phyloP scores from a whole-genome alignment of 148 eudicot species.

The Pharnaceum exiguum region DNA sequence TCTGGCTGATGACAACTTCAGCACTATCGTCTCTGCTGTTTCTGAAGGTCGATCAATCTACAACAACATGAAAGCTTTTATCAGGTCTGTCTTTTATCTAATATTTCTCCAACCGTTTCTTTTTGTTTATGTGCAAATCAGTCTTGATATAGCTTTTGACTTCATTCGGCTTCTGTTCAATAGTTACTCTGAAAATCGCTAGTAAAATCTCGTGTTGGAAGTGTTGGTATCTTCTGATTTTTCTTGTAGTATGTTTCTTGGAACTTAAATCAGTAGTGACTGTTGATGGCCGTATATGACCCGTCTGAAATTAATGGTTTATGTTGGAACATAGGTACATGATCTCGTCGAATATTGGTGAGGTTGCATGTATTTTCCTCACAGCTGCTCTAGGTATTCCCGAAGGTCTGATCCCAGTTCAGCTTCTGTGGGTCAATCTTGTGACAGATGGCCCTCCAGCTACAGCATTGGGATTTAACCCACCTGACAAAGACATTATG shows the following conservation, averaged over 20 bases:
- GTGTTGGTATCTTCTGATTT: too few relatives aligned
- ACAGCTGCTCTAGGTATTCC: conserved; percentile 94
- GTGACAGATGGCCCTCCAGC: conserved; percentile 98
- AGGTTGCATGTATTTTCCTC: conserved; percentile 74
- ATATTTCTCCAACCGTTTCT: not conserved
- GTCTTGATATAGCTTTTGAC: not conserved
- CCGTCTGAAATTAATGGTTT: not conserved
- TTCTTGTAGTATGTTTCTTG: too few relatives aligned
- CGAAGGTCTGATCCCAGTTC: conserved; percentile 89
- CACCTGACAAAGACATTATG: conserved; percentile 91
- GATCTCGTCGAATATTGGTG: conserved; percentile 83
- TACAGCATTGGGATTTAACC: conserved; percentile 94
- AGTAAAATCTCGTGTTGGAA: too few relatives aligned
- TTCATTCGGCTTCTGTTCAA: not conserved
- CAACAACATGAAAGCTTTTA: conserved; percentile 94
- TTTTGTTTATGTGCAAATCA: not conserved
- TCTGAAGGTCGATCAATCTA: conserved; percentile 91
- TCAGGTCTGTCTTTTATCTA: conserved; percentile 38
- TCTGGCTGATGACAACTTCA: conserved; percentile 73
- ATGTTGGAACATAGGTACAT: conserved; percentile 42
- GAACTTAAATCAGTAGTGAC: too few relatives aligned
- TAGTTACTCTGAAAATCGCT: too few relatives aligned
- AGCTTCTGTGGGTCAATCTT: conserved; percentile 95
- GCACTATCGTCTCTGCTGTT: conserved; percentile 73
- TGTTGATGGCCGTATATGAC: not conserved